Conservation (phyloP, 495 filamentous ascomycete species). For the Rhypophila decipiens region DNA sequence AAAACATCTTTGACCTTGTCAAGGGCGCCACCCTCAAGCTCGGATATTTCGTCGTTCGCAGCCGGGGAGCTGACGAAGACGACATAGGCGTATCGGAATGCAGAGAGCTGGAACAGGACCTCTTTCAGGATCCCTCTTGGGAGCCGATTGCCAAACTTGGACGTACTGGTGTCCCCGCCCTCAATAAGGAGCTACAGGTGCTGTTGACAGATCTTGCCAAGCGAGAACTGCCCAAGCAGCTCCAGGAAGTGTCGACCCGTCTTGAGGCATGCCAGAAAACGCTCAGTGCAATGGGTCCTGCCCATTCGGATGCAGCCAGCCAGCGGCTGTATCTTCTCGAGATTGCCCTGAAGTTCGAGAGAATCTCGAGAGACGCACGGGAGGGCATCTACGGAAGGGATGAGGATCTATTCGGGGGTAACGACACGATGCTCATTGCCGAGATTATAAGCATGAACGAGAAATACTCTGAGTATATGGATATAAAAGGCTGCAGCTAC, state of each 20-base stretch:
- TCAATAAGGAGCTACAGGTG: slow-evolving; percentile 38
- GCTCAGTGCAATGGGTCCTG: slow-evolving; percentile 37
- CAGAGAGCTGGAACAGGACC: slow-evolving; percentile 24
- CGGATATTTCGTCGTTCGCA: slow-evolving; percentile 54
- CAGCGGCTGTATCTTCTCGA: slow-evolving; percentile 9
- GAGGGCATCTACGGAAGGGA: slow-evolving; percentile 37
- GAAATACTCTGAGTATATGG: slow-evolving; percentile 35
- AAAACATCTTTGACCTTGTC: slow-evolving; percentile 38
- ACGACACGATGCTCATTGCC: slow-evolving; percentile 38
- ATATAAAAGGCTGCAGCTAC: slow-evolving; percentile 32
- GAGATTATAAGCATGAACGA: slow-evolving; percentile 34
- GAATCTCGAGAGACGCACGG: slow-evolving; percentile 1
- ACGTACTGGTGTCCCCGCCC: slow-evolving; percentile 42
- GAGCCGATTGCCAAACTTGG: slow-evolving; percentile 32
- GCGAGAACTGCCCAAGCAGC: slow-evolving; percentile 47
- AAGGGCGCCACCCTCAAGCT: slow-evolving; percentile 37
- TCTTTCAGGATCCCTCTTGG: slow-evolving; percentile 40
- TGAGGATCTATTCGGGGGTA: slow-evolving; percentile 29
- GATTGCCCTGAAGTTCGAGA: slow-evolving; percentile 7
- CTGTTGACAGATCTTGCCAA: slow-evolving; percentile 41
- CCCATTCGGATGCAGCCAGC: slow-evolving; percentile 27
- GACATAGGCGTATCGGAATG: slow-evolving; percentile 16
- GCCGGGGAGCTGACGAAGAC: slow-evolving; percentile 39
- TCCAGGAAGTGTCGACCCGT: slow-evolving; percentile 36
- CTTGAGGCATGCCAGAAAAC: slow-evolving; percentile 25